phyloP scores from a whole-genome alignment of 257 asterid species.

The Lycium ferocissimum region DNA sequence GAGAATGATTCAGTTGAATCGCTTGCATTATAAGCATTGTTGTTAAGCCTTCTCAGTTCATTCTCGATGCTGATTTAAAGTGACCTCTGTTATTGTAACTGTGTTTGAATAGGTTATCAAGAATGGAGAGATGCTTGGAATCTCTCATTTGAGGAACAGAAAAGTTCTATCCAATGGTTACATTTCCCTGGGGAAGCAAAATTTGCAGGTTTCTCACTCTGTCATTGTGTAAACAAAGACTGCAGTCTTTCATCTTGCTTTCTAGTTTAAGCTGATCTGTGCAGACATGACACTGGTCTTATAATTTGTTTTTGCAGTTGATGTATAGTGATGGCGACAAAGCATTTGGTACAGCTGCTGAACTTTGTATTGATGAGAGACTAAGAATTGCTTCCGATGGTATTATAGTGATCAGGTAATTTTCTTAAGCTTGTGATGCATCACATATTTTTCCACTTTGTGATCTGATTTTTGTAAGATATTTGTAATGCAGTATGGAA shows the following conservation, averaged over 20 bases:
- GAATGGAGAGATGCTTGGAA: conserved; percentile 99
- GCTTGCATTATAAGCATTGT: conserved; percentile 13
- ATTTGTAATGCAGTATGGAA: conserved; percentile 77
- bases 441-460: conserved; percentile 36
- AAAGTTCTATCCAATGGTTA: conserved; percentile 94
- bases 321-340: conserved; percentile 99
- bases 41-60: conserved; percentile 11
- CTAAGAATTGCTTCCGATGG: conserved; percentile 92
- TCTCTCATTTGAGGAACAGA: conserved; percentile 92
- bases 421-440: conserved; percentile 24
- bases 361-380: conserved; percentile 93
- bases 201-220: conserved; percentile 69
- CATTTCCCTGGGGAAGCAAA: conserved; percentile 85
- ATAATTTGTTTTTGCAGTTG: conserved; percentile 52
- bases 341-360: conserved; percentile 96
- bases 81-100: conserved; percentile 21
- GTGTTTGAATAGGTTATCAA: conserved; percentile 73
- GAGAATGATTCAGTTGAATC: conserved; percentile 5
- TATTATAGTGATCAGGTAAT: conserved; percentile 85
- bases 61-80: background rate
- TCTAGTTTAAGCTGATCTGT: conserved; percentile 15
- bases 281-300: background rate
- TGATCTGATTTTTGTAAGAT: conserved; percentile 22
- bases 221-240: conserved; percentile 28
- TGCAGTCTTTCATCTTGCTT: conserved; percentile 15